Evolutionary conservation across 202 grass and related monocot species (phyloP), one percentile per base, ranked within the genome.

Genomic region (Carex arenaria): DNA sequence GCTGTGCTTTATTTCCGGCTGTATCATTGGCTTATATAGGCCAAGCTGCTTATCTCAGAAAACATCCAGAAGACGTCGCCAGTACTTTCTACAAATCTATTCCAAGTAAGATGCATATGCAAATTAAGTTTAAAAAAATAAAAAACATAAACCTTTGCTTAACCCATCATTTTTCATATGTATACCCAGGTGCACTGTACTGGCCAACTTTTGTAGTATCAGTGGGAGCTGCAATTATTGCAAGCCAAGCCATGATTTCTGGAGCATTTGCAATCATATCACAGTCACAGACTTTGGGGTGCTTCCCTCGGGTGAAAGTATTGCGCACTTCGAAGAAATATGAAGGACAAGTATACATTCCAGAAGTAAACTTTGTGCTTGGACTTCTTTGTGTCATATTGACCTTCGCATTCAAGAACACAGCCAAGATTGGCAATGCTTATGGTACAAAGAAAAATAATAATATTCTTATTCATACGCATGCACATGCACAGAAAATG

Each of bases 21-120:
- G 94, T 97, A 52, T 73, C 32, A 19, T 83, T 97, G 20, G 92
- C 87, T 23, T 97, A 97, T 57, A 94, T 93, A 0, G 94, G 94
- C 22, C 94, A 97, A 70, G 94, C 91, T 0, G 87, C 94, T 4
- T 97, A 93, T 76, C 89, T 97, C 22, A 87, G 80, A 52, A 94
- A 86, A 56, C 83, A 87, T 2, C 84, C 87, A 9, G 80, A 90
- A 15, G 61, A 90, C 6, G 89, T 97, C 28, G 74, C 32, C 14
- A 43, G 88, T 81, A 87, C 89, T 34, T 97, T 92, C 83, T 97
- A 90, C 11, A 97, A 14, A 83, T 90, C 94, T 8, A 91, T 97
- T 79, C 94, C 94, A 85, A 90, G 94, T 89, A 88, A 3, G 67
- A 82, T 76, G 15, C 64, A 38, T 69, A 10, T 71, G 67, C 5